Conservation (phyloP, 257 asterid genomes). For the Salvia hispanica region DNA sequence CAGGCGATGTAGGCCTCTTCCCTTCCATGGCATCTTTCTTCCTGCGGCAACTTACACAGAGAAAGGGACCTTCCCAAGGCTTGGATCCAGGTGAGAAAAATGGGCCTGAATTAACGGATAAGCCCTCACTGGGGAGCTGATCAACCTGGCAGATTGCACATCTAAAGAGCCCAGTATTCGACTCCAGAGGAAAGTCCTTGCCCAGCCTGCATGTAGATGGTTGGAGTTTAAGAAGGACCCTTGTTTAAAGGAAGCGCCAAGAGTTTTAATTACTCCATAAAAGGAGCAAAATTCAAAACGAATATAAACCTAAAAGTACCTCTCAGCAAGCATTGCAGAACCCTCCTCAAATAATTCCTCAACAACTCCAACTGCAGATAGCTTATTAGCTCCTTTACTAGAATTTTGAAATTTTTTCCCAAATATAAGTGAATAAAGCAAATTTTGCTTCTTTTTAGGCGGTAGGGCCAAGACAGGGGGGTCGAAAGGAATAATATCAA, state of each 20-base stretch:
- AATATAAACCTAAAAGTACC: constrained; percentile 48
- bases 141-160: constrained; percentile 97
- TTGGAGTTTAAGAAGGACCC: not conserved
- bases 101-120: constrained; percentile 85
- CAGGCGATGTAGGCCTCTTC: constrained; percentile 56
- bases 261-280: not conserved
- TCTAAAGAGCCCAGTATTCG: constrained; percentile 78
- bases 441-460: constrained; percentile 71
- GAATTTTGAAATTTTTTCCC: constrained; percentile 61
- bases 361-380: constrained; percentile 90
- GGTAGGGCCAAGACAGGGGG: constrained; percentile 71
- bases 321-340: constrained; percentile 98
- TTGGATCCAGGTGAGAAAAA: constrained; percentile 87
- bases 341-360: constrained; percentile 99
- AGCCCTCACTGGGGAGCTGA: constrained; percentile 78
- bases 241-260: not conserved
- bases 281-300: not conserved
- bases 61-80: constrained; percentile 99
- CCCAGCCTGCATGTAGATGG: constrained; percentile 71
- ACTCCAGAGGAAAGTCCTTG: constrained; percentile 75
- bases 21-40: constrained; percentile 99
- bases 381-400: constrained; percentile 65
- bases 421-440: constrained; percentile 66
- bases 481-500: constrained; percentile 94
- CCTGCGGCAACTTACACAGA: constrained; percentile 80